A percentile compares a stretch with the other conserved stretches of the same genome.
These are phyloP conservation scores for Camellia lanceoleosa DNA, from an alignment of 148 eudicot genomes.

Conservation along the genomic window DNA sequence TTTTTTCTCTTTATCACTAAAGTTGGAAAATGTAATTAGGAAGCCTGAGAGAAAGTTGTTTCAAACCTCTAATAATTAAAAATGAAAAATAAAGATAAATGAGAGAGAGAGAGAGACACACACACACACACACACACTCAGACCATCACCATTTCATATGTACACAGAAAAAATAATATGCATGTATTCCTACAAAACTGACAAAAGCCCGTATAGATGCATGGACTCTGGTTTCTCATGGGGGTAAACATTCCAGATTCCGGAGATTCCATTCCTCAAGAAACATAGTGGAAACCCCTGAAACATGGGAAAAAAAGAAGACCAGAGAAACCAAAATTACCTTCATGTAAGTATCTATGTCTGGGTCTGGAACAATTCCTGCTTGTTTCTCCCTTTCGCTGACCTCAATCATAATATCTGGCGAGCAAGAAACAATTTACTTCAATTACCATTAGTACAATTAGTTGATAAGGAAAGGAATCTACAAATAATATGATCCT, in stretches of 20 bases:
- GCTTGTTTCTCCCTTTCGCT: constrained; percentile 71
- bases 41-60: background rate
- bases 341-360: constrained; percentile 81
- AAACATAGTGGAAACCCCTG: background rate
- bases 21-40: background rate
- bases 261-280: background rate
- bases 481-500: background rate
- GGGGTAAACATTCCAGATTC: background rate
- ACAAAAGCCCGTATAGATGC: background rate
- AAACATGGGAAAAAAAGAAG: background rate
- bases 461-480: background rate
- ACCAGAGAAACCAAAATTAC: constrained; percentile 24
- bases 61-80: background rate
- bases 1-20: too few relatives aligned
- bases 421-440: background rate
- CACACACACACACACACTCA: background rate
- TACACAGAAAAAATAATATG: background rate
- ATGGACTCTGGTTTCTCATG: background rate
- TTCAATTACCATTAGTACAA: background rate
- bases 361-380: constrained; percentile 72
- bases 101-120: background rate
- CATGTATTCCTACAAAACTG: too few relatives aligned
- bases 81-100: background rate
- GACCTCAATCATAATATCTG: constrained; percentile 58
- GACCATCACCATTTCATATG: background rate